Evolutionary conservation across 2,329 filamentous ascomycete genomes (phyloP).

Genomic region (Nothomitra cinnamomea): DNA sequence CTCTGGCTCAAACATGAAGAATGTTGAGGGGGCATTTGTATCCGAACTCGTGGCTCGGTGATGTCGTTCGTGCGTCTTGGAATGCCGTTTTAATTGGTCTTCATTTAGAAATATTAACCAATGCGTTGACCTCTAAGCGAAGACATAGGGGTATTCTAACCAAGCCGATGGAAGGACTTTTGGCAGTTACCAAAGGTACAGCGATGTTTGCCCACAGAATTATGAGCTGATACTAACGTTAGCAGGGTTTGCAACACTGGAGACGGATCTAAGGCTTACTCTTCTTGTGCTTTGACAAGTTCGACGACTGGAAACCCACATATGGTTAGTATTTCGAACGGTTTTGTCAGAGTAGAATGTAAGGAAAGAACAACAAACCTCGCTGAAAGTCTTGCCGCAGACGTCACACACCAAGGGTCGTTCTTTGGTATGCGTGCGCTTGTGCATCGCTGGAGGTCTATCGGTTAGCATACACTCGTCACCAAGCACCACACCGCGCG

Average conservation of each 20-base stretch:
- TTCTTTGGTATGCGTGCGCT: slow-evolving; percentile 46
- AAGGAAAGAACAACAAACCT: not conserved
- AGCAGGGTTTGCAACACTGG: not conserved
- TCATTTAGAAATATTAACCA: not conserved
- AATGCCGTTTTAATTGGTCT: slow-evolving; percentile 1
- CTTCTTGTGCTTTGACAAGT: slow-evolving; percentile 47
- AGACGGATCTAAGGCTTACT: slow-evolving; percentile 25
- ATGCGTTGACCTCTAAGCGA: not conserved
- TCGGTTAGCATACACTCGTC: not conserved
- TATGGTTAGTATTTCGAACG: not conserved
- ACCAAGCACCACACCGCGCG: not conserved
- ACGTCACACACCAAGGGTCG: slow-evolving; percentile 43
- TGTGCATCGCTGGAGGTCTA: slow-evolving; percentile 41
- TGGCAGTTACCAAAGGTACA: slow-evolving; percentile 33
- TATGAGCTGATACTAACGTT: slow-evolving; percentile 9
- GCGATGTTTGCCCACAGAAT: slow-evolving; percentile 28
- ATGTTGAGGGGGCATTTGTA: not conserved
- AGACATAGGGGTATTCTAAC: slow-evolving; percentile 25
- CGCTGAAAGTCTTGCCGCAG: slow-evolving; percentile 40
- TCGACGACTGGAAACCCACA: slow-evolving; percentile 36
- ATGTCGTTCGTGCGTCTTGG: not conserved
- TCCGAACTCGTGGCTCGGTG: not conserved
- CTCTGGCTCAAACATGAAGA: not conserved
- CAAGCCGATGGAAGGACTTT: slow-evolving; percentile 40
- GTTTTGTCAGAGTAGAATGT: not conserved